Conservation (phyloP, 2,329 filamentous ascomycete genomes). For the Escovopsis sp. region DNA sequence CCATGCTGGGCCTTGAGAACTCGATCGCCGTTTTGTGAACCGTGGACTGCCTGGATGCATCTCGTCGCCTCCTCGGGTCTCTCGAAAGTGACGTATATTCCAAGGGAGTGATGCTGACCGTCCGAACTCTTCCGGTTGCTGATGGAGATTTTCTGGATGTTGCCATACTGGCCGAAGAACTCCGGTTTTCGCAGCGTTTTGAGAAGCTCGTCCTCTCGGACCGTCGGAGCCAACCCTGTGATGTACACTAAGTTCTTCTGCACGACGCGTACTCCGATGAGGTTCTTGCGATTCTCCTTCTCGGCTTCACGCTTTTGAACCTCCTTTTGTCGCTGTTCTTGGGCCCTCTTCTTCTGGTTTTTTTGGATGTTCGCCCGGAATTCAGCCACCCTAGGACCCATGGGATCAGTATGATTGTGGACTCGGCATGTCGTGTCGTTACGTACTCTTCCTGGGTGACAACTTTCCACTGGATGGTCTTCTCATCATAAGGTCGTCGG, state of each 20-base stretch:
- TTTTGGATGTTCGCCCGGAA: conserved; percentile 70
- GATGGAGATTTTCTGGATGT: conserved; percentile 97
- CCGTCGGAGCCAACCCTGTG: conserved; percentile 80
- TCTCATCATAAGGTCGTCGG: conserved; percentile 87
- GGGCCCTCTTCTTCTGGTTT: conserved; percentile 83
- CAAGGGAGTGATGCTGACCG: conserved; percentile 71
- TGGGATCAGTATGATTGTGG: conserved; percentile 3
- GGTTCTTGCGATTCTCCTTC: conserved; percentile 85
- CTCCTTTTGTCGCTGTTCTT: conserved; percentile 77
- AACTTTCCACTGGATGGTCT: conserved; percentile 92
- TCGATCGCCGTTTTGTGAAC: conserved; percentile 79
- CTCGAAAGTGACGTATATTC: conserved; percentile 97
- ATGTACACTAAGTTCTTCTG: conserved; percentile 99
- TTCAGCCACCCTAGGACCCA: conserved; percentile 44
- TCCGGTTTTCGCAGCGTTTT: conserved; percentile 80
- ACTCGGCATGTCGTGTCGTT: neutral
- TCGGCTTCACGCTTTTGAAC: conserved; percentile 93
- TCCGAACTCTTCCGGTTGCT: conserved; percentile 78
- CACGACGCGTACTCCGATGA: conserved; percentile 87
- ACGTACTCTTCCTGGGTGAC: conserved; percentile 89
- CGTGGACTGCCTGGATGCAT: conserved; percentile 87
- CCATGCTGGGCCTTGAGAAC: conserved; percentile 66
- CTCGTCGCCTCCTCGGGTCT: conserved; percentile 76
- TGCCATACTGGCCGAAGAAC: conserved; percentile 96
- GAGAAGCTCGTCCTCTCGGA: conserved; percentile 81